Evolutionary conservation across 2,329 filamentous ascomycete genomes (phyloP), one percentile per base, ranked within the genome.

Genomic region (Aureobasidium sp.): DNA sequence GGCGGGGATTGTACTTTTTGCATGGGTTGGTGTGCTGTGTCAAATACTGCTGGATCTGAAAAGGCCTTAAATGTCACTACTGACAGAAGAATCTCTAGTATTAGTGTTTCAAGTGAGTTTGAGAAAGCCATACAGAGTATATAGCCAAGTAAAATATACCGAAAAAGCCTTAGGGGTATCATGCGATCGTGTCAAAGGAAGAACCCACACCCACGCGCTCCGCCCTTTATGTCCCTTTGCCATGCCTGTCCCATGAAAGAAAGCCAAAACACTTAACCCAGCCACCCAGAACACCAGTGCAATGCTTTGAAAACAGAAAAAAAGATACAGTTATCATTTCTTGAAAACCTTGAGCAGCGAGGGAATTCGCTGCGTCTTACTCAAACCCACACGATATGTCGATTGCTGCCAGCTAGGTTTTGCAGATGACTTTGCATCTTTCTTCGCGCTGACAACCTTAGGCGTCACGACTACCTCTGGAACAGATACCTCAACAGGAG

Each of bases 281-380:
- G 34, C 49, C 49, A 51, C 30, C 32, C 9, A 34, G n/a, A 41
- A 54, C 51, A 21, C 51, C 51, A 42, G 44, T 37, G 36, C 37
- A 42, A 54, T 54, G 51, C 51, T 32, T 54, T 1, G 25, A 41
- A 51, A 37, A 54, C 25, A 30, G 5, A 41, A 25, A 16, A 10
- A 39, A 32, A 30, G 7, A 21, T 16, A 36, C 13, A 32, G 9
- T 39, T 21, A 1, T 21, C 14, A 59, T 32, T 30, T 47, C 42
- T 63, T 65, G 25, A 61, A 41, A 1, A 65, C 50, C 32, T 61
- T 61, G 61, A 81, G 67, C 65, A 82, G 68, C 21, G 79, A 77
- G 21, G 78, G 77, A 50, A 81, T 81, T 29, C 76, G 70, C 27
- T 77, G 77, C 61, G 71, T 72, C 58, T 77, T 78, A 67, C 79